Evolutionary conservation across 305 asterid genomes (phyloP), one percentile per base, ranked within the genome.

Genomic region (Euphrasia arctica): DNA sequence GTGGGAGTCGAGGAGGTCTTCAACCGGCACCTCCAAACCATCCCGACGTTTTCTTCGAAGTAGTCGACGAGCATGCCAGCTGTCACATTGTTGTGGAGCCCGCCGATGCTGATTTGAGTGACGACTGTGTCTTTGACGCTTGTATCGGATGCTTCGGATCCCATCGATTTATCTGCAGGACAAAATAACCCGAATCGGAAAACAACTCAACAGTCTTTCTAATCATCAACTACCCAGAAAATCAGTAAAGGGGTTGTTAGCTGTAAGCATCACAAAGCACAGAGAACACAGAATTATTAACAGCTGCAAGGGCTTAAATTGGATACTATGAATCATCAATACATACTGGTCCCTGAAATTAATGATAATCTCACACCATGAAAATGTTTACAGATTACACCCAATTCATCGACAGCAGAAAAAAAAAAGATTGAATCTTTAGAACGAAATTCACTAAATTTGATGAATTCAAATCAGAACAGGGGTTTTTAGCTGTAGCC

Each of bases 1-100:
- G 74, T 70, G 32, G 98, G 97, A 28, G 96, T 89, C 29, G 96
- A 87, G 36, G 97, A 92, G 65, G 95, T 92, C 83, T 93, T 90
- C 71, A 90, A 67, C 64, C 98, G 81, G 69, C 98, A 90, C 69
- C 97, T 82, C 90, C 82, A 87, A 34, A 90, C 97, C 27, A 64
- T 68, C 39, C 96, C 98, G 48, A 87, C 56, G 10, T 66, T 74
- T 11, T 78, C 83, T 66, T 87, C 94, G 31, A 93, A 78, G 60
- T 76, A 84, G 22, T 82, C 90, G 10, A 58, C 51, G 61, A 92
- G 95, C 78, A 54, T 68, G 69, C 78, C 78, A 59, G 98, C 98
- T 18, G 89, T 82, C 64, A 83, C 81, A 70, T 74, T 3, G 25
- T 69, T 62, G 22, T 66, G 83, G 5, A 90, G 73, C 61, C 96